Evolutionary conservation across 257 asterid species (phyloP), one percentile per base, ranked within the genome.

Genomic region (Verbena officinalis): DNA sequence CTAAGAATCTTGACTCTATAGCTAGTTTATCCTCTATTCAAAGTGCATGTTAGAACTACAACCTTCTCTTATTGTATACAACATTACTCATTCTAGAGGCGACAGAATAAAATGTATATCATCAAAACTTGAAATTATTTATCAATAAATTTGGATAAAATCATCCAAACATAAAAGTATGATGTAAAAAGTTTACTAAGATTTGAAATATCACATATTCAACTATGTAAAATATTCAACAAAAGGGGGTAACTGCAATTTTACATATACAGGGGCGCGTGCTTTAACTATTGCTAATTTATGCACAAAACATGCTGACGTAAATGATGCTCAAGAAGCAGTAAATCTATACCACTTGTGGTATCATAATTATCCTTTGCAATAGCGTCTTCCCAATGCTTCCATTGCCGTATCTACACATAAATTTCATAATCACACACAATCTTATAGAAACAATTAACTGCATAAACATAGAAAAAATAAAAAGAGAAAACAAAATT

Each of bases 381-480:
- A 60, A 94, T 84, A 49, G 91, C 62, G 67, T 88, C 90, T 68
- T 94, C 99, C 97, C 97, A 94, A 21, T 66, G 68, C 89, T 94
- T 94, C 96, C 97, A 88, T 86, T 84, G 96, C 33, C 91, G 82
- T 72, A 90, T 94, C 99, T 90, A 64, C n/a, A 52, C 61, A 71
- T 33, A 74, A 67, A 50, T 27, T 48, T 33, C 17, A 36, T 12
- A 34, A 53, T 51, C 40, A n/a, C n/a, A 51, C 36, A 27, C 23
- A 39, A 52, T 65, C 8, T 46, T 54, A 15, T 42, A 10, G 30
- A 24, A 53, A 45, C 38, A 33, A 43, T 13, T 17, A 53, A 57
- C 15, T 17, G 55, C 20, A 27, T n/a, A n/a, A n/a, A 48, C 5
- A 59, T 21, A 44, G 57, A 39, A 9, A 38, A 49, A 52, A 59